These are phyloP conservation scores for Aspergillus aculeatinus DNA, from an alignment of 2,329 filamentous ascomycete species.

Conservation along the genomic window DNA sequence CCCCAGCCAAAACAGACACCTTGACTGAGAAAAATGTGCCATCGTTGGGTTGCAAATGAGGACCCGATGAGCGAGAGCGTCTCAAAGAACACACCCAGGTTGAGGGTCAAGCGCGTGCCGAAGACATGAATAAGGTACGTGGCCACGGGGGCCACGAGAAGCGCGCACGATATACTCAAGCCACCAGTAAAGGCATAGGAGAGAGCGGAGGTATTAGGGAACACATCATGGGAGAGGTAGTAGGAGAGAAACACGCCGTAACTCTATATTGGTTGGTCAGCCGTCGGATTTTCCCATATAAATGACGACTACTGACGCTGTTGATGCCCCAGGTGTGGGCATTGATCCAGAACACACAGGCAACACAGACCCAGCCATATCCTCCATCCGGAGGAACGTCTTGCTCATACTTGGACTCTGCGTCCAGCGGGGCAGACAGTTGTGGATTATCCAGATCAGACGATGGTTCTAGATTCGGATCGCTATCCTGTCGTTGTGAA, in stretches of 20 bases:
- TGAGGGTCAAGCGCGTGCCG: constrained; percentile 55
- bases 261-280: constrained; percentile 26
- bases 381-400: constrained; percentile 54
- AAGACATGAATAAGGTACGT: constrained; percentile 54
- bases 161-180: constrained; percentile 57
- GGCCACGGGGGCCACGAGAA: constrained; percentile 58
- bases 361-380: constrained; percentile 63
- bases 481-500: constrained; percentile 19
- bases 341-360: constrained; percentile 58
- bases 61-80: constrained; percentile 56
- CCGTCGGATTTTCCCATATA: background rate
- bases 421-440: constrained; percentile 12
- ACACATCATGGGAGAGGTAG: constrained; percentile 57
- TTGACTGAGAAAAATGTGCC: constrained; percentile 62
- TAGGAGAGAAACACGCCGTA: constrained; percentile 61
- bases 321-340: constrained; percentile 76
- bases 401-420: constrained; percentile 32
- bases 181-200: constrained; percentile 62
- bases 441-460: constrained; percentile 12
- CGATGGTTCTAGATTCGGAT: background rate
- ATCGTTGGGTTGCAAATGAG: constrained; percentile 56
- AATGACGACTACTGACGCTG: constrained; percentile 45
- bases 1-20: constrained; percentile 63
- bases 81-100: constrained; percentile 57
- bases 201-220: constrained; percentile 55